phyloP scores from a whole-genome alignment of 768 basidiomycete genomes.

The Cubamyces sp. region DNA sequence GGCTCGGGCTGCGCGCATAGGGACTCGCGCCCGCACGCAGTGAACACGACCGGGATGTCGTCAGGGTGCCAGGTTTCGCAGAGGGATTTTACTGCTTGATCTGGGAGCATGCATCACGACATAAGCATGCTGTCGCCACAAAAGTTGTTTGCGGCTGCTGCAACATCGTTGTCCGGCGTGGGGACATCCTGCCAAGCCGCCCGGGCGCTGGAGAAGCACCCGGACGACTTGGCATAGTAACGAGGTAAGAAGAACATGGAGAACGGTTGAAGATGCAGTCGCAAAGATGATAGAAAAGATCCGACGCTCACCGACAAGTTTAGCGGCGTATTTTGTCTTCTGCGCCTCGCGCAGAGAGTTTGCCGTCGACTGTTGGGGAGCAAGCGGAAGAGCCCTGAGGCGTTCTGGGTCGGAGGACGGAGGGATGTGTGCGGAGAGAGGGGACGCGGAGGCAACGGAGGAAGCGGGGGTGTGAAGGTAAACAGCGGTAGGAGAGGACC shows the following conservation, averaged over 20 bases:
- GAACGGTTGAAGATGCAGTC: not conserved
- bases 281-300: not conserved
- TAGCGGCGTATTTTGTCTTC: constrained; percentile 65
- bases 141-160: constrained; percentile 1
- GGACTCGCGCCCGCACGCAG: constrained; percentile 20
- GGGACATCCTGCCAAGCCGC: constrained; percentile 1
- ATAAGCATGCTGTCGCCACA: constrained; percentile 19
- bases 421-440: constrained; percentile 37
- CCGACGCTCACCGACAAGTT: constrained; percentile 67
- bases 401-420: constrained; percentile 41
- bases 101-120: constrained; percentile 41
- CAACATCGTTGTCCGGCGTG: not conserved
- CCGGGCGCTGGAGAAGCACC: constrained; percentile 10
- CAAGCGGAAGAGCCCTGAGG: constrained; percentile 27
- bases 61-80: constrained; percentile 82
- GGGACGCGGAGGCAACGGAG: constrained; percentile 53
- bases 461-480: constrained; percentile 65
- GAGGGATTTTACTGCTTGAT: constrained; percentile 78
- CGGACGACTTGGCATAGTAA: constrained; percentile 6
- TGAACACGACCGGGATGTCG: constrained; percentile 66
- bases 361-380: constrained; percentile 41
- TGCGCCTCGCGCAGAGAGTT: constrained; percentile 48
- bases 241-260: not conserved
- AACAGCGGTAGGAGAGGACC: constrained; percentile 38
- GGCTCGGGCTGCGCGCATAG: constrained; percentile 33